Evolutionary conservation across 2,329 filamentous ascomycete genomes (phyloP).

Genomic region (Alternaria gaisen): DNA sequence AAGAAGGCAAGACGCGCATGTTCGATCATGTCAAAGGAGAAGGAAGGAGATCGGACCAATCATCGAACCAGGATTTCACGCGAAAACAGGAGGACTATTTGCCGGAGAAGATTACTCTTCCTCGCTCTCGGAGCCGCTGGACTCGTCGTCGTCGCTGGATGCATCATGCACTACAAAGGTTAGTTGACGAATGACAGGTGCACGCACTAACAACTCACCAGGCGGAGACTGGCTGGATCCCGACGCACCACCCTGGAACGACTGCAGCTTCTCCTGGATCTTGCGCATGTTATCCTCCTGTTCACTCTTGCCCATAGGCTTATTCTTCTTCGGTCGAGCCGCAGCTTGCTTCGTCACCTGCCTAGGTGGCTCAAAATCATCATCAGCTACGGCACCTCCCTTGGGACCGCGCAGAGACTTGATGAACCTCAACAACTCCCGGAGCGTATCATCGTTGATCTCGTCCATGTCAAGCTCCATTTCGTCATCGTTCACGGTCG

Average conservation of each 20-base stretch:
- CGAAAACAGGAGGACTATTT: conserved; percentile 8
- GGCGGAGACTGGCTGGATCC: conserved; percentile 57
- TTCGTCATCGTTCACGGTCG: conserved; percentile 64
- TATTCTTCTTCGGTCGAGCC: conserved; percentile 74
- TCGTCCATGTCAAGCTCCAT: conserved; percentile 73
- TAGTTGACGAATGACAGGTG: conserved; percentile 20
- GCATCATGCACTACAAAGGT: conserved; percentile 51
- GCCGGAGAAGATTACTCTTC: conserved; percentile 48
- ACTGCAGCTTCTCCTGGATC: conserved; percentile 66
- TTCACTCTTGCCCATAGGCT: conserved; percentile 77
- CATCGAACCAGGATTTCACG: conserved; percentile 21
- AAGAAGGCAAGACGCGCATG: conserved; percentile 11
- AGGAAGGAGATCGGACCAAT: conserved; percentile 12
- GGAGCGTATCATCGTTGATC: conserved; percentile 63
- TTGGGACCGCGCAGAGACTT: conserved; percentile 52
- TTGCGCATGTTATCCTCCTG: conserved; percentile 73
- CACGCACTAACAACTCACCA: conserved; percentile 43
- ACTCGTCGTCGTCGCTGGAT: conserved; percentile 59
- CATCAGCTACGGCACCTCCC: conserved; percentile 52
- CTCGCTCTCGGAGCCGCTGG: conserved; percentile 62
- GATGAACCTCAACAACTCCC: conserved; percentile 65
- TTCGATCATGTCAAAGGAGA: conserved; percentile 17
- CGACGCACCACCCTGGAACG: conserved; percentile 50
- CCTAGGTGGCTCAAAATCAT: conserved; percentile 59
- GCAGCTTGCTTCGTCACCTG: conserved; percentile 48